Evolutionary conservation across 257 asterid species (phyloP), one percentile per base, ranked within the genome.

Genomic region (Oldenlandia corymbosa): DNA sequence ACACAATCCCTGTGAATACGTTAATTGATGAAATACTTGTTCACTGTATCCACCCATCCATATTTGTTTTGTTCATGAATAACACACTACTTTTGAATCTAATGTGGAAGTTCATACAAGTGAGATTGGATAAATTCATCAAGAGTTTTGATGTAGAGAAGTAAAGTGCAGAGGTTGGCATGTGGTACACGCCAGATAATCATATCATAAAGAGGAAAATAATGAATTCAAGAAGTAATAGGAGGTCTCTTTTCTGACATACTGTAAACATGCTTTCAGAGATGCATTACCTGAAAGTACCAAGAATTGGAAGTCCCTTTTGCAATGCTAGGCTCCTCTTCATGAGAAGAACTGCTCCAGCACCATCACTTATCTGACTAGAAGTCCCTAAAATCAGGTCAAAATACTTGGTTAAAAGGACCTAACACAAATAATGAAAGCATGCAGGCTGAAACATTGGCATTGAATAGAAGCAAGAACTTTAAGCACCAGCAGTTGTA

Each of bases 271-370:
- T n/a, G n/a, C n/a, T n/a, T n/a, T n/a, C n/a, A n/a, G n/a, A n/a
- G n/a, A n/a, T n/a, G n/a, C 43, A 48, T 54, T 64, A 88, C 98
- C 98, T 80, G 84, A 84, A 83, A 49, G 83, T 70, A 17, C 98
- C 98, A 58, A 88, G 90, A 81, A 91, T 75, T 3, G 92, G 95
- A 73, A 91, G 82, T 61, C 96, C 92, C 78, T 86, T 91, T 59
- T 83, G 70, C 70, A 67, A 49, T 13, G 98, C 98, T 54, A 79
- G 50, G 59, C 94, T 88, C 77, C 98, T 85, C 80, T 79, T 91
- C 98, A 88, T 91, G 66, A 91, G 90, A 66, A 91, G 98, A 66
- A 91, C 98, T 67, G 94, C 98, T 66, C 86, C 98, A 47, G 98
- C 98, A 46, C 96, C 98, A 72, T 91, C 98, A 66, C 91, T 88